Evolutionary conservation across 805 yeast genomes (phyloP).

Genomic region (Teunomyces atbi): DNA sequence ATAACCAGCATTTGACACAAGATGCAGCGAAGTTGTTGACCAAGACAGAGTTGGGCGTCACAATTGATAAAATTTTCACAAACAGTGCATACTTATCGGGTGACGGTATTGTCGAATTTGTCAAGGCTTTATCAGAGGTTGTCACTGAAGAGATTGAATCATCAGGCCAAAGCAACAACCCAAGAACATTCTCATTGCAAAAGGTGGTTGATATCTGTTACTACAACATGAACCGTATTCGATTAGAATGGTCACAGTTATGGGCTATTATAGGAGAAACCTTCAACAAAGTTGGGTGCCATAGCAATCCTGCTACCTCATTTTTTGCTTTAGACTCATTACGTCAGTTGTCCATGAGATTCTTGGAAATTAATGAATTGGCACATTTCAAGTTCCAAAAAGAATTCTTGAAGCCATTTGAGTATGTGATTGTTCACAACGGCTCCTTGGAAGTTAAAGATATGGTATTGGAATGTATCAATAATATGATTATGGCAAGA

Average conservation of each 20-base stretch:
- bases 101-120: constrained; percentile 82
- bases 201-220: constrained; percentile 97
- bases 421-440: constrained; percentile 69
- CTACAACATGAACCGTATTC: constrained; percentile 93
- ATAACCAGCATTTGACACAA: constrained; percentile 63
- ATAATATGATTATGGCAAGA: constrained; percentile 78
- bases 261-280: constrained; percentile 94
- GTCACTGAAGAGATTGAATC: constrained; percentile 89
- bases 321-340: constrained; percentile 92
- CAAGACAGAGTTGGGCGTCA: constrained; percentile 69
- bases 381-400: constrained; percentile 94
- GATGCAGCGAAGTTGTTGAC: constrained; percentile 57
- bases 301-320: constrained; percentile 70
- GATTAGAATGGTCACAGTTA: constrained; percentile 93
- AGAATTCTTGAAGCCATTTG: constrained; percentile 90
- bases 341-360: constrained; percentile 88
- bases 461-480: constrained; percentile 86
- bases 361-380: constrained; percentile 89
- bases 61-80: constrained; percentile 84
- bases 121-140: constrained; percentile 80
- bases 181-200: constrained; percentile 88
- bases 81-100: constrained; percentile 79
- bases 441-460: constrained; percentile 71
- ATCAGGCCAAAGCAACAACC: constrained; percentile 75
- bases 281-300: constrained; percentile 82